Percentiles rank a stretch among this genome's conserved stretches.
These are phyloP conservation scores for Penicillium crustosum DNA, from an alignment of 2,329 filamentous ascomycete genomes.

Conservation along the genomic window DNA sequence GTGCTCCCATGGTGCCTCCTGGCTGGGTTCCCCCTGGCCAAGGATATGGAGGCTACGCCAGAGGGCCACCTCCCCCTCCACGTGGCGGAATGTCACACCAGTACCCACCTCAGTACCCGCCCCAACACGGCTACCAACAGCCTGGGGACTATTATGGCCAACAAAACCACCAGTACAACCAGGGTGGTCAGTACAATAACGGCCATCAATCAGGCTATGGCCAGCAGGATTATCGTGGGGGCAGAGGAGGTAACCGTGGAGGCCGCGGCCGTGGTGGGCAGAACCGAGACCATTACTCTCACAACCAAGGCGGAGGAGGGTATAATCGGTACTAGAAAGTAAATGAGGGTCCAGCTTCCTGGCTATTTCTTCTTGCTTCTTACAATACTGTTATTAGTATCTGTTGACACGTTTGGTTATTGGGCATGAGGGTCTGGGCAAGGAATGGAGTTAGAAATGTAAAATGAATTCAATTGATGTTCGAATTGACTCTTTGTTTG, in stretches of 20 bases:
- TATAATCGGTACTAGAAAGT: constrained; percentile 39
- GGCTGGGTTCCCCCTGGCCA: constrained; percentile 37
- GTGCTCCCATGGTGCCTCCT: constrained; percentile 34
- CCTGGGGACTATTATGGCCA: constrained; percentile 25
- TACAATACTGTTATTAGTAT: constrained; percentile 4
- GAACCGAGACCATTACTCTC: constrained; percentile 25
- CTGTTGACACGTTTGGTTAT: background rate
- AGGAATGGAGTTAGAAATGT: constrained; percentile 12
- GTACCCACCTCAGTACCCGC: constrained; percentile 22
- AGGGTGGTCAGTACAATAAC: constrained; percentile 23
- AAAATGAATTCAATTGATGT: constrained; percentile 10
- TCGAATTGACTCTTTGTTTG: background rate
- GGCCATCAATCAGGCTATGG: constrained; percentile 24
- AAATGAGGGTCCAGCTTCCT: constrained; percentile 1
- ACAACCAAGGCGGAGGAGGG: constrained; percentile 34
- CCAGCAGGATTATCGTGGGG: constrained; percentile 26
- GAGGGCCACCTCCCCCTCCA: constrained; percentile 43
- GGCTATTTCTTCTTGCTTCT: constrained; percentile 1
- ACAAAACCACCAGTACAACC: constrained; percentile 10
- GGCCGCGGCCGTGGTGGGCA: constrained; percentile 27
- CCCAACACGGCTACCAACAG: constrained; percentile 19
- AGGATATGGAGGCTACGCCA: constrained; percentile 33
- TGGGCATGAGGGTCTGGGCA: background rate
- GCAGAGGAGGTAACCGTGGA: constrained; percentile 25
- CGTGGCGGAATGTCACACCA: constrained; percentile 34